phyloP scores from a whole-genome alignment of 768 basidiomycete species.

The Psilocybe tampanensis region DNA sequence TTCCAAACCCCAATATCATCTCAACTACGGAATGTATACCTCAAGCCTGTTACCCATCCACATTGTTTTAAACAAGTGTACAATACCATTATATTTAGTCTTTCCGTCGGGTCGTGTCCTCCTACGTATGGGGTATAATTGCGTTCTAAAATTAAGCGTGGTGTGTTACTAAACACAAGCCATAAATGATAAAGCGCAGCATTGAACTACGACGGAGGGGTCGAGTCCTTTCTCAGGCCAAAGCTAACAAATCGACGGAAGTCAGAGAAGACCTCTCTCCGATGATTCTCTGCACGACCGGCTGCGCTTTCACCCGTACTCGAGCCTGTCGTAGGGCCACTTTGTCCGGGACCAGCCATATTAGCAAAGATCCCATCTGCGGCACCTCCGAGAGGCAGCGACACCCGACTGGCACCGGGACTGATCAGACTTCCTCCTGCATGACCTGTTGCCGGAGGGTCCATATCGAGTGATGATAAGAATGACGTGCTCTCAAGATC shows the following conservation, averaged over 20 bases:
- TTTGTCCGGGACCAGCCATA: constrained; percentile 59
- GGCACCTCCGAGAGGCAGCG: constrained; percentile 45
- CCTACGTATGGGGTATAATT: background rate
- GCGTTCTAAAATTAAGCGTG: background rate
- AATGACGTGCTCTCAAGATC: constrained; percentile 92
- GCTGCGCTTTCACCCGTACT: constrained; percentile 43
- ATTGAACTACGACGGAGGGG: constrained; percentile 12
- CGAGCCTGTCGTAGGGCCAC: constrained; percentile 64
- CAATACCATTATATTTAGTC: constrained; percentile 1
- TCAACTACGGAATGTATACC: constrained; percentile 5
- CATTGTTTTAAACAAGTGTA: constrained; percentile 3
- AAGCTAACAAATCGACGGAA: constrained; percentile 89
- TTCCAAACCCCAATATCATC: background rate
- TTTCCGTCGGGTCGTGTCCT: background rate
- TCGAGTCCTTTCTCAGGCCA: constrained; percentile 75
- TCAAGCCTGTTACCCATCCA: constrained; percentile 1
- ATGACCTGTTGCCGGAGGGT: constrained; percentile 60
- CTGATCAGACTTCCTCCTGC: constrained; percentile 58
- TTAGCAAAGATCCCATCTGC: constrained; percentile 63
- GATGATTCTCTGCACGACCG: constrained; percentile 47
- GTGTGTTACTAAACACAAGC: no score
- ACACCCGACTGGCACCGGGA: constrained; percentile 64
- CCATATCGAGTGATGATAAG: constrained; percentile 95
- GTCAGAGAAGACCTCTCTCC: constrained; percentile 86
- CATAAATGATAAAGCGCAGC: no score